These are phyloP conservation scores for Lactifluus volemus DNA, from an alignment of 768 basidiomycete genomes.

Conservation along the genomic window DNA sequence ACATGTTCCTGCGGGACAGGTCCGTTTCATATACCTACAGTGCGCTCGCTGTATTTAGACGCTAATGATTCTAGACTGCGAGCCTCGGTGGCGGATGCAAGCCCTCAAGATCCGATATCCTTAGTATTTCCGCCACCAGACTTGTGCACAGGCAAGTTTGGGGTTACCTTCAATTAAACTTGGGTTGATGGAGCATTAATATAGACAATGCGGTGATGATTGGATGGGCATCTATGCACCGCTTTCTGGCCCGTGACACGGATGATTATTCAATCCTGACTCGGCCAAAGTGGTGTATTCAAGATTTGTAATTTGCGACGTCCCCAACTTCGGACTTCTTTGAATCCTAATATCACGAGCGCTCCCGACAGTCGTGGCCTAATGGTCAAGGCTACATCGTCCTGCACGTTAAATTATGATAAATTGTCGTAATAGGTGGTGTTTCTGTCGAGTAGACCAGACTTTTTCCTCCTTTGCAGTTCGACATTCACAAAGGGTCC, in stretches of 20 bases:
- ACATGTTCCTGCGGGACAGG: slow-evolving; percentile 59
- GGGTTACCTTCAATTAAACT: not conserved
- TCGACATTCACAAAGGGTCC: not conserved
- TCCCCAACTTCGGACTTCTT: not conserved
- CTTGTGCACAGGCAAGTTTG: slow-evolving; percentile 70
- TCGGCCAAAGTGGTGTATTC: slow-evolving; percentile 72
- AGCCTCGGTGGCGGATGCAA: slow-evolving; percentile 24
- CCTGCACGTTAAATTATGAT: not conserved
- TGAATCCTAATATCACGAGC: slow-evolving; percentile 1
- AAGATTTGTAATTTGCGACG: slow-evolving; percentile 31
- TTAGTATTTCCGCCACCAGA: slow-evolving; percentile 67
- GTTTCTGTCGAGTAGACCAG: too few relatives aligned
- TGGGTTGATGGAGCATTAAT: not conserved
- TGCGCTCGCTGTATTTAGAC: not conserved
- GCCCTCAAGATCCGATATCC: slow-evolving; percentile 29
- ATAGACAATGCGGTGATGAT: slow-evolving; percentile 97
- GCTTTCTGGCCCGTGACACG: slow-evolving; percentile 54
- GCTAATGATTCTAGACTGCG: slow-evolving; percentile 26
- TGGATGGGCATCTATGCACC: slow-evolving; percentile 81
- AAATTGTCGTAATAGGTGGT: not conserved
- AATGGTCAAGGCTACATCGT: not conserved
- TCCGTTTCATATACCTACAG: slow-evolving; percentile 24
- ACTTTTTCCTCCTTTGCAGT: not conserved
- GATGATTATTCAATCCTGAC: slow-evolving; percentile 56
- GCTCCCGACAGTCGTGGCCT: not conserved